Evolutionary conservation across 2,329 filamentous ascomycete species (phyloP).

Genomic region (Bisporella sp.): DNA sequence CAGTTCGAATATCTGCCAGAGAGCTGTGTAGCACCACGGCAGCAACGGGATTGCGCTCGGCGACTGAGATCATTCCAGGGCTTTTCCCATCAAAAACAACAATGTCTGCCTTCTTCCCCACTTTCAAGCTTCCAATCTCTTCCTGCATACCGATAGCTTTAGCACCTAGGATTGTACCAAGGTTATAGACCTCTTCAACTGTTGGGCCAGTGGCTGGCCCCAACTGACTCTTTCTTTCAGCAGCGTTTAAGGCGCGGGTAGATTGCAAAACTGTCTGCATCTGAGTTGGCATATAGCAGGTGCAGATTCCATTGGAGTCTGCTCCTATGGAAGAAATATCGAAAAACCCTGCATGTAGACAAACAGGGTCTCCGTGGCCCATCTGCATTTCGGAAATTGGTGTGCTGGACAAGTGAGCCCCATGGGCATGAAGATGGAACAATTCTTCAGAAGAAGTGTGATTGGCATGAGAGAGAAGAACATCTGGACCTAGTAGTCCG

Average conservation of each 20-base stretch:
- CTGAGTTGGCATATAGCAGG: constrained; percentile 26
- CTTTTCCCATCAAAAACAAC: constrained; percentile 38
- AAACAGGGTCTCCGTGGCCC: no score
- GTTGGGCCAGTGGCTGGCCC: constrained; percentile 16
- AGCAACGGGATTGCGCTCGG: constrained; percentile 34
- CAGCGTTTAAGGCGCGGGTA: constrained; percentile 16
- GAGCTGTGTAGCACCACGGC: constrained; percentile 35
- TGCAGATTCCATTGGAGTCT: constrained; percentile 29
- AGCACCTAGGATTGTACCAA: constrained; percentile 41
- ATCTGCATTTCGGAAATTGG: no score
- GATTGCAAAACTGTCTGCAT: constrained; percentile 28
- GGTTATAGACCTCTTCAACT: constrained; percentile 39
- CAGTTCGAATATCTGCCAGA: constrained; percentile 34
- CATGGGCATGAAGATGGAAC: no score
- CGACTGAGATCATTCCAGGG: constrained; percentile 34
- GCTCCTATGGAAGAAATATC: constrained; percentile 21
- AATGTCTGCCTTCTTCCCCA: constrained; percentile 41
- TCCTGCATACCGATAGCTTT: constrained; percentile 34
- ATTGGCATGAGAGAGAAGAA: no score
- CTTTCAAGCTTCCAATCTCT: constrained; percentile 37
- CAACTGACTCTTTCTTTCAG: no score
- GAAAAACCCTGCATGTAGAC: no score
- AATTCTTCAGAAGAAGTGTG: no score
- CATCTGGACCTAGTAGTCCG: no score
- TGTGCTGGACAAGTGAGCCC: no score